phyloP scores from a whole-genome alignment of 345 rosid genomes.

The Rhodamnia argentea region DNA sequence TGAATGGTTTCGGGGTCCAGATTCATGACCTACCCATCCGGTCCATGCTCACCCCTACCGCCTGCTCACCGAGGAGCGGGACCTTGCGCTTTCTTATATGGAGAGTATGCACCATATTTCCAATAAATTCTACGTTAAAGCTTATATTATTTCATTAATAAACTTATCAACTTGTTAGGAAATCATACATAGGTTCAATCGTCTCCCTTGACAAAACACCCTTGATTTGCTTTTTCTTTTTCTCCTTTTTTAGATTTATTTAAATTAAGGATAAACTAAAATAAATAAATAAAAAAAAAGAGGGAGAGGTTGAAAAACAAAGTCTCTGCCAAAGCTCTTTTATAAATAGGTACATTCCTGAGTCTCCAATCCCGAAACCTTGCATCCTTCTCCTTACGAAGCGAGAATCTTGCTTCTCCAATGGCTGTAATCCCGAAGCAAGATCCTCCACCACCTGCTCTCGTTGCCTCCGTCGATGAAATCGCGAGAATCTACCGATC shows the following conservation, averaged over 20 bases:
- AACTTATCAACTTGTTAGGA: neutral
- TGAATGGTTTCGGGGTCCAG: too few relatives aligned
- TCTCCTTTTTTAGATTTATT: neutral
- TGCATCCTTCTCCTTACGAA: neutral
- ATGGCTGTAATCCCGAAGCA: conserved; percentile 28
- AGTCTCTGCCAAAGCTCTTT: neutral
- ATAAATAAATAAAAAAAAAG: neutral
- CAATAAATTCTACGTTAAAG: neutral
- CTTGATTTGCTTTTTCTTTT: neutral
- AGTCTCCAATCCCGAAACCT: neutral
- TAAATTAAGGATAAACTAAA: neutral
- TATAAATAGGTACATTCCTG: neutral
- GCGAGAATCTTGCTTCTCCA: neutral
- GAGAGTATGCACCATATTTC: too few relatives aligned
- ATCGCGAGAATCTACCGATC: conserved; percentile 43
- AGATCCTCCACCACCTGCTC: conserved; percentile 18
- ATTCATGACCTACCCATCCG: too few relatives aligned
- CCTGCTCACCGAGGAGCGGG: too few relatives aligned
- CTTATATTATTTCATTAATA: neutral
- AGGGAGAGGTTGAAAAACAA: neutral
- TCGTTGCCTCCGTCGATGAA: conserved; percentile 31
- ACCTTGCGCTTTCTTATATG: too few relatives aligned
- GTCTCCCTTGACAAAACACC: neutral
- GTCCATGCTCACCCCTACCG: too few relatives aligned
- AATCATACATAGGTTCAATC: neutral